A percentile compares a stretch with the other conserved stretches of the same genome.
These are phyloP conservation scores for Tribonema minus DNA, from an alignment of 108 stramenopile genomes.

Conservation along the genomic window DNA sequence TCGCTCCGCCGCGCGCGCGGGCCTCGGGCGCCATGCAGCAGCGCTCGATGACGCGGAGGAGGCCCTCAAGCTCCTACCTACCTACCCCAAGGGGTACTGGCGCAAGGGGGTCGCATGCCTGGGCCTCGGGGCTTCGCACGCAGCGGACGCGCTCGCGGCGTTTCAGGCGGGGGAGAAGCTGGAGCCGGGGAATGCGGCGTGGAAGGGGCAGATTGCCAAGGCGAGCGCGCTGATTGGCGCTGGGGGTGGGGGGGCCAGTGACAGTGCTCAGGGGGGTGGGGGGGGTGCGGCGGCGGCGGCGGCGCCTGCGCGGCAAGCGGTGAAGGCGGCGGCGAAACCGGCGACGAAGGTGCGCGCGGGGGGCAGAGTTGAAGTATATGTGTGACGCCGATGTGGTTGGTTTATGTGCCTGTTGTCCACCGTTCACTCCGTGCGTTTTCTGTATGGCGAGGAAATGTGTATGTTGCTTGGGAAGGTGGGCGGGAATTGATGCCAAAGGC, in stretches of 20 bases:
- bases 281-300: not conserved
- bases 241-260: not conserved
- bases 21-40: not conserved
- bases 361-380: too few relatives aligned
- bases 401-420: too few relatives aligned
- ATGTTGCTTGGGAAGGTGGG: too few relatives aligned
- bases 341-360: too few relatives aligned
- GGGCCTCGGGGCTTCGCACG: not conserved
- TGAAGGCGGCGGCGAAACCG: not conserved
- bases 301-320: not conserved
- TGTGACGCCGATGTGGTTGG: too few relatives aligned
- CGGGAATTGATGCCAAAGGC: too few relatives aligned
- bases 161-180: not conserved
- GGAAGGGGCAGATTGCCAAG: not conserved
- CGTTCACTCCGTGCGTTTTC: too few relatives aligned
- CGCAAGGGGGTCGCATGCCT: slow-evolving; percentile 1
- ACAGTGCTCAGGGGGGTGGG: not conserved
- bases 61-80: not conserved
- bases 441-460: too few relatives aligned
- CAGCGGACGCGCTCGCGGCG: not conserved
- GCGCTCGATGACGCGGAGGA: not conserved
- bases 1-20: not conserved
- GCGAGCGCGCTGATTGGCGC: slow-evolving; percentile 44
- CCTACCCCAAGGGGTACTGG: not conserved
- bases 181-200: not conserved